Percentiles rank a stretch among this genome's conserved stretches.
Evolutionary conservation across 2,329 filamentous ascomycete genomes (phyloP).

Genomic region (Aureobasidium melanogenum): DNA sequence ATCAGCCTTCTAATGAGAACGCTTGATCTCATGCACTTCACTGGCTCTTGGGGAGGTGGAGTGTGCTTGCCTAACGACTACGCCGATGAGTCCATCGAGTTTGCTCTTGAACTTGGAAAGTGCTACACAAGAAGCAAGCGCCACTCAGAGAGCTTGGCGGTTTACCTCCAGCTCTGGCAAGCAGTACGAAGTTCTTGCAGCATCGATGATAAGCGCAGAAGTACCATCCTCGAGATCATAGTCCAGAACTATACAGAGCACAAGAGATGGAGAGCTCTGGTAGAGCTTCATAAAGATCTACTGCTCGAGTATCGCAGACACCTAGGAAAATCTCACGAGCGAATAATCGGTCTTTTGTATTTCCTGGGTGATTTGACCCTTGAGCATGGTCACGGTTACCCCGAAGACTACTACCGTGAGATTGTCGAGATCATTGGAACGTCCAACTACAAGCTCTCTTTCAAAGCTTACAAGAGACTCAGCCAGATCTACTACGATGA

Average conservation of each 20-base stretch:
- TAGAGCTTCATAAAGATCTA: conserved; percentile 3
- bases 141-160: conserved; percentile 1
- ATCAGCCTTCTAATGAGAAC: conserved; percentile 38
- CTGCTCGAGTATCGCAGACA: not conserved
- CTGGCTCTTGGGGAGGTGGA: conserved; percentile 28
- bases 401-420: conserved; percentile 36
- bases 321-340: conserved; percentile 30
- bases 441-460: not conserved
- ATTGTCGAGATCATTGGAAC: conserved; percentile 28
- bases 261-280: conserved; percentile 6
- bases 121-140: conserved; percentile 31
- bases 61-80: conserved; percentile 34
- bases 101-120: conserved; percentile 38
- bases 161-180: conserved; percentile 10
- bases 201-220: conserved; percentile 9
- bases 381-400: not conserved
- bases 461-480: conserved; percentile 33
- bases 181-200: conserved; percentile 2
- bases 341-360: conserved; percentile 41
- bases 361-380: conserved; percentile 27
- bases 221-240: not conserved
- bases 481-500: conserved; percentile 39
- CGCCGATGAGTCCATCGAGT: conserved; percentile 37
- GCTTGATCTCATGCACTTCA: conserved; percentile 38
- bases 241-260: not conserved